Evolutionary conservation across 331 rosid species (phyloP), one percentile per base, ranked within the genome.

Genomic region (Quercus tomentella): DNA sequence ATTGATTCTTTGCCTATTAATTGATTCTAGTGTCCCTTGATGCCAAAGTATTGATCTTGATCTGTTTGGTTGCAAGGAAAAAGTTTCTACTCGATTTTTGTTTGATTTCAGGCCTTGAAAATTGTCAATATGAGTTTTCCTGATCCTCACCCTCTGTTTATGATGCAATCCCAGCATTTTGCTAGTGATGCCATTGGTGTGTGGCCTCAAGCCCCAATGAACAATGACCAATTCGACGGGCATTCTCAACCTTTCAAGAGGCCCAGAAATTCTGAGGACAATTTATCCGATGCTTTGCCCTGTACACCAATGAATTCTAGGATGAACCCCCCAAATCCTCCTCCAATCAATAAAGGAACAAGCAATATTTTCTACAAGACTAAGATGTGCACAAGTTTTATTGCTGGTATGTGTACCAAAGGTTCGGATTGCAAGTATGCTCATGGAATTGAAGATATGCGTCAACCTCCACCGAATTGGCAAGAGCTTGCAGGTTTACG

Each of bases 391-490:
- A 90, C 86, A 4, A 94, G 88, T 67, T 94, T 89, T 82, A 87
- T 77, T 25, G 21, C 67, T 73, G 97, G 97, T 20, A 56, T 71
- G n/a, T 96, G 99, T 63, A 88, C 97, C 84, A 93, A 93, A 28
- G 97, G 99, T 17, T 92, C 85, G 55, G 88, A 84, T 31, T 96
- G 99, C 80, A 96, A 93, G 85, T 96, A 90, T 82, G 99, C 99
- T 3, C 99, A 96, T 80, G 99, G 99, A n/a, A 37, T 77, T 60
- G 98, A 90, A 6, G 99, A 96, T 41, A 83, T 96, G 85, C 86
- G 97, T 61, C 94, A 87, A 76, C 97, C 99, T 5, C 98, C 98
- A 0, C 88, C 97, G 21, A 96, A 96, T 86, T 96, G 99, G 99
- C 98, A 90, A 80, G 97, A 90, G 21, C 79, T 93, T 45, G 87